Conservation (phyloP, 495 filamentous ascomycete genomes). For the Neurospora pannonica region DNA sequence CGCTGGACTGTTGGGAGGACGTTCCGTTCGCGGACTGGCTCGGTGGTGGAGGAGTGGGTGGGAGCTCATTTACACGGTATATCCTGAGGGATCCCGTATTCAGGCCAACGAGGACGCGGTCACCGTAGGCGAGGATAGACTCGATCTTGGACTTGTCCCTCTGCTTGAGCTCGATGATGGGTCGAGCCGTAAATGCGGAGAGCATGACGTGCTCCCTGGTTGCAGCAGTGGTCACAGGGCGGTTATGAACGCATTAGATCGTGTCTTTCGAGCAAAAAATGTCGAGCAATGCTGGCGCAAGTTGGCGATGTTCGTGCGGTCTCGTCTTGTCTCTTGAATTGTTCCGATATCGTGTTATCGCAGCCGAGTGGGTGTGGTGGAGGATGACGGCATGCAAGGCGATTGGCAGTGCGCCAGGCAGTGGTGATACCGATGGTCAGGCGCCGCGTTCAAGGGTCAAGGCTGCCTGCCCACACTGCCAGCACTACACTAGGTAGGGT, state of each 20-base stretch:
- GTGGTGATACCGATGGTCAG: neutral
- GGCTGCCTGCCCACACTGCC: neutral
- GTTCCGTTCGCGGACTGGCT: slow-evolving; percentile 21
- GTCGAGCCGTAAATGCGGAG: slow-evolving; percentile 92
- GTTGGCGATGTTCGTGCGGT: neutral
- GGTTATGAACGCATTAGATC: slow-evolving; percentile 14
- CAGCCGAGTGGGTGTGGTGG: neutral
- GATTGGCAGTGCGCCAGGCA: neutral
- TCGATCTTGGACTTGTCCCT: slow-evolving; percentile 95
- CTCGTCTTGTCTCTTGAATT: neutral
- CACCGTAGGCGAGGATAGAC: slow-evolving; percentile 86
- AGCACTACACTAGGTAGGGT: neutral
- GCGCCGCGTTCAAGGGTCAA: neutral
- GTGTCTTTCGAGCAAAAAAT: neutral
- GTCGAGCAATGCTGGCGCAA: neutral
- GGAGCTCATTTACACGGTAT: slow-evolving; percentile 72
- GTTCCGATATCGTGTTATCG: neutral
- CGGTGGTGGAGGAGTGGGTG: slow-evolving; percentile 1
- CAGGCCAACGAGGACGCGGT: slow-evolving; percentile 81
- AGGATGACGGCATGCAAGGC: neutral
- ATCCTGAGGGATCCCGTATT: slow-evolving; percentile 83
- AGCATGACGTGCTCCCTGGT: slow-evolving; percentile 57
- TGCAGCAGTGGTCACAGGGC: slow-evolving; percentile 5
- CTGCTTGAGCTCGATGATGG: slow-evolving; percentile 90
- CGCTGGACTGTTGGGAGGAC: slow-evolving; percentile 8